Percentiles rank a stretch among this genome's conserved stretches.
These are phyloP conservation scores for Trichoderma sp. DNA, from an alignment of 2,329 filamentous ascomycete genomes.

Conservation along the genomic window DNA sequence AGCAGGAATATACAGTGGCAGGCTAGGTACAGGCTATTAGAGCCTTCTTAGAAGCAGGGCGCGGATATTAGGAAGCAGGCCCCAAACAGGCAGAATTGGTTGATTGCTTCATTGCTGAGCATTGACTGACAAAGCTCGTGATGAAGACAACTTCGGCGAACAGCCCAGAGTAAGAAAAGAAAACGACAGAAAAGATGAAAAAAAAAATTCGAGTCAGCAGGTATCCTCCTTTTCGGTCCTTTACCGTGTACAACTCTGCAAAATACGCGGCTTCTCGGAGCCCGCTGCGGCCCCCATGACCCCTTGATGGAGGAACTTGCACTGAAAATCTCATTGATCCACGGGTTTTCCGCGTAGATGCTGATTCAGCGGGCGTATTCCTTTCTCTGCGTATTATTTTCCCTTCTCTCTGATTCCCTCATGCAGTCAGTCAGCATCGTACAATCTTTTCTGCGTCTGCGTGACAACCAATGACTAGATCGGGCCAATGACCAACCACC, in stretches of 20 bases:
- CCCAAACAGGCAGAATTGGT: neutral
- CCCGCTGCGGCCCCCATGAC: conserved; percentile 5
- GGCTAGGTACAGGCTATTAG: neutral
- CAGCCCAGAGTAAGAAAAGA: neutral
- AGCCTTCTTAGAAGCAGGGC: neutral
- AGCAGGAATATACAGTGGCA: neutral
- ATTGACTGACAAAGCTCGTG: neutral
- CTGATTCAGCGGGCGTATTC: conserved; percentile 21
- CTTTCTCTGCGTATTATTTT: neutral
- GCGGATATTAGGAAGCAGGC: neutral
- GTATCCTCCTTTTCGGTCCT: conserved; percentile 25
- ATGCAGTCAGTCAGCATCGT: neutral
- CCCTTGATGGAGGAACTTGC: neutral
- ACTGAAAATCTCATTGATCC: conserved; percentile 3
- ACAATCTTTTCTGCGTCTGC: neutral
- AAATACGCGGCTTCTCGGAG: neutral
- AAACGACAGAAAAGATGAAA: neutral
- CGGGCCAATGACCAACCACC: neutral
- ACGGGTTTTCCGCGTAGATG: neutral
- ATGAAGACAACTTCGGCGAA: neutral
- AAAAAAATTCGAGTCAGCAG: conserved; percentile 25
- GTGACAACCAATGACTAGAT: neutral
- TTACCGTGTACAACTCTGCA: conserved; percentile 5
- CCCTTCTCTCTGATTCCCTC: neutral
- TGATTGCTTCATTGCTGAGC: neutral